phyloP scores from a whole-genome alignment of 352 stramenopile species.

The Globisporangium cylindrosporum region DNA sequence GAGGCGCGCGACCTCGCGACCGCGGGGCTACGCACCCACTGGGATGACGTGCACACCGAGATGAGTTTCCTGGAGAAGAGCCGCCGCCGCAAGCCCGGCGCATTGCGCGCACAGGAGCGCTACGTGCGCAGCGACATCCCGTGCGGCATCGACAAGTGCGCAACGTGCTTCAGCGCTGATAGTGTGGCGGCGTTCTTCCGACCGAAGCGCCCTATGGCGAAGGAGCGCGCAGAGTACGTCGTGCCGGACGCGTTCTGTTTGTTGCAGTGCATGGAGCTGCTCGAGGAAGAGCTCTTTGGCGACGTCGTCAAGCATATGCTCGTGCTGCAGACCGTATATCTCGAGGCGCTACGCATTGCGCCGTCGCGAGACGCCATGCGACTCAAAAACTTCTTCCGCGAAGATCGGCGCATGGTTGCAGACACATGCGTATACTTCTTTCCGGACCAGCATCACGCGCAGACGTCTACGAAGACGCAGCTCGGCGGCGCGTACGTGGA shows the following conservation, averaged over 20 bases:
- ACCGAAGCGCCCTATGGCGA: conserved; percentile 28
- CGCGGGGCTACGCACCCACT: conserved; percentile 24
- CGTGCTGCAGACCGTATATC: conserved; percentile 72
- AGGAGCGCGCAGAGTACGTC: conserved; percentile 50
- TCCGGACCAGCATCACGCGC: conserved; percentile 65
- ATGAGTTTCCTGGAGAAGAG: conserved; percentile 72
- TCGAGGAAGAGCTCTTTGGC: conserved; percentile 55
- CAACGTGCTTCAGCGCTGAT: conserved; percentile 28
- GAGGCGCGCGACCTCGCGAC: conserved; percentile 22
- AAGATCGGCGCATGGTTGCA: conserved; percentile 48
- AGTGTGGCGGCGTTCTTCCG: conserved; percentile 23
- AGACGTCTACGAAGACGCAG: conserved; percentile 46
- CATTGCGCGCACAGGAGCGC: conserved; percentile 59
- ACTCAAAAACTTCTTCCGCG: conserved; percentile 64
- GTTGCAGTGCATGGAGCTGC: conserved; percentile 74
- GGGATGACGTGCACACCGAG: conserved; percentile 57
- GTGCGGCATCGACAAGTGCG: conserved; percentile 57
- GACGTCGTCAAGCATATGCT: conserved; percentile 40
- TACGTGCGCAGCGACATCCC: conserved; percentile 74
- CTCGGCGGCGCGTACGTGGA: conserved; percentile 17
- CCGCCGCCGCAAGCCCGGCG: conserved; percentile 68
- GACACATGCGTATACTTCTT: conserved; percentile 57
- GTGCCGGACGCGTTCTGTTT: conserved; percentile 70
- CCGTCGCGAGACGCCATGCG: conserved; percentile 59
- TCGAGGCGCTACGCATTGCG: conserved; percentile 59